Base-by-base conservation (phyloP, 371 early-diverging fungal species). In the Saksenaea oblongispora region DNA sequence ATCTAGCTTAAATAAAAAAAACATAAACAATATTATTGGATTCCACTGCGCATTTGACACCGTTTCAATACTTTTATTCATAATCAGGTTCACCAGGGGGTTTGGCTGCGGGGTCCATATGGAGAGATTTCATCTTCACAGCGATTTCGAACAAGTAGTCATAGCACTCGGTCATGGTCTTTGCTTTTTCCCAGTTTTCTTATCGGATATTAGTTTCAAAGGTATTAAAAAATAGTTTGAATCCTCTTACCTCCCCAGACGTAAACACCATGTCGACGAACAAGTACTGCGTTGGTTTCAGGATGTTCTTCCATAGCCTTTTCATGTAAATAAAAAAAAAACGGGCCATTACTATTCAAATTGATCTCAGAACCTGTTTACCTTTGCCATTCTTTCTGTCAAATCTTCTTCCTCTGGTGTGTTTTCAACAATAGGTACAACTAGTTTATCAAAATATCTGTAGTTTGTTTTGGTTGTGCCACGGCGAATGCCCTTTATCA, bases 151-250 rank as follows among this genome's bases (percentile, higher is more conserved):
- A 98, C 41, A 98, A 82, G 75, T 97, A 98, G 72, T 98, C 98
- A 68, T 96, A 98, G 84, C 98, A 97, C 73, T 98, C 98, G n/a
- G 91, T 82, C 97, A 97, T 98, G 47, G 91, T 88, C 80, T 96
- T 98, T 56, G 98, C 97, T 82, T 96, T 93, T 80, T 96, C 92
- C 97, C 98, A 97, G 28, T 84, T 86, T 80, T 94, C 94, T 51
- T 28, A 42, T 3, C 5, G 53, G 0, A 56, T 17, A 22, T 47
- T 22, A 47, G 51, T 22, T 22, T 18, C 51, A 59, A 27, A 34
- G 8, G 54, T 26, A 42, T 15, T 5, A n/a, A n/a, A n/a, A n/a
- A n/a, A n/a, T n/a, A n/a, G n/a, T n/a, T n/a, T n/a, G n/a, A n/a
- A n/a, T 9, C 35, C 17, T 35, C 69, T 67, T 83, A 87, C 87